phyloP scores from a whole-genome alignment of 768 basidiomycete species.

The Pulveroboletus sp. region DNA sequence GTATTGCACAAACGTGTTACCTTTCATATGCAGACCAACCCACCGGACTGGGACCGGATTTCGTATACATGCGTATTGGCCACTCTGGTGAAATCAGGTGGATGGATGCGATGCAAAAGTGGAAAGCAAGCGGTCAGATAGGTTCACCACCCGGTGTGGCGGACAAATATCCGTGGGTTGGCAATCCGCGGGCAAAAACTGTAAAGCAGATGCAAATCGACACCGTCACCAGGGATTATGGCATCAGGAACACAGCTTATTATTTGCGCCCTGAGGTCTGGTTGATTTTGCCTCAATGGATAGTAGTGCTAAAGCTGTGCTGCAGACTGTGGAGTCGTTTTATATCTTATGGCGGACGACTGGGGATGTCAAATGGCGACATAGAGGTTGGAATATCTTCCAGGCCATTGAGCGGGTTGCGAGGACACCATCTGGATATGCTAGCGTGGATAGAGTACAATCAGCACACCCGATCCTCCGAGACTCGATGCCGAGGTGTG shows the following conservation, averaged over 20 bases:
- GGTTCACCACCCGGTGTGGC: constrained; percentile 54
- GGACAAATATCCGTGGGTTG: constrained; percentile 33
- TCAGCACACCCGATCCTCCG: constrained; percentile 33
- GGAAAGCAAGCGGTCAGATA: constrained; percentile 44
- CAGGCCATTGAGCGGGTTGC: constrained; percentile 60
- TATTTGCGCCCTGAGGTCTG: constrained; percentile 70
- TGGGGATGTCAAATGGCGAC: constrained; percentile 64
- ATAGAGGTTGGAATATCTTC: constrained; percentile 70
- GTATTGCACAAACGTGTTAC: constrained; percentile 70
- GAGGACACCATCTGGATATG: constrained; percentile 60
- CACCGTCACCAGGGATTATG: constrained; percentile 51
- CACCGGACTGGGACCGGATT: constrained; percentile 67
- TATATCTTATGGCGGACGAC: constrained; percentile 72
- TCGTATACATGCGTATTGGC: constrained; percentile 35
- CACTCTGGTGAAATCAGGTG: constrained; percentile 24
- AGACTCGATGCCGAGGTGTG: constrained; percentile 77
- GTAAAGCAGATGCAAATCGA: constrained; percentile 19
- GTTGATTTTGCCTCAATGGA: not conserved
- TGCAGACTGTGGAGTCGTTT: constrained; percentile 69
- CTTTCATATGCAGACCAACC: constrained; percentile 69
- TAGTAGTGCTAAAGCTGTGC: not conserved
- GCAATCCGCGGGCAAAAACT: constrained; percentile 18
- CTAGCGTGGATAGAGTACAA: constrained; percentile 52
- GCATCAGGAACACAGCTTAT: constrained; percentile 43
- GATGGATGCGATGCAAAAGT: constrained; percentile 39